Base-by-base conservation (phyloP, 148 eudicot species). In the Fallopia convolvulus region DNA sequence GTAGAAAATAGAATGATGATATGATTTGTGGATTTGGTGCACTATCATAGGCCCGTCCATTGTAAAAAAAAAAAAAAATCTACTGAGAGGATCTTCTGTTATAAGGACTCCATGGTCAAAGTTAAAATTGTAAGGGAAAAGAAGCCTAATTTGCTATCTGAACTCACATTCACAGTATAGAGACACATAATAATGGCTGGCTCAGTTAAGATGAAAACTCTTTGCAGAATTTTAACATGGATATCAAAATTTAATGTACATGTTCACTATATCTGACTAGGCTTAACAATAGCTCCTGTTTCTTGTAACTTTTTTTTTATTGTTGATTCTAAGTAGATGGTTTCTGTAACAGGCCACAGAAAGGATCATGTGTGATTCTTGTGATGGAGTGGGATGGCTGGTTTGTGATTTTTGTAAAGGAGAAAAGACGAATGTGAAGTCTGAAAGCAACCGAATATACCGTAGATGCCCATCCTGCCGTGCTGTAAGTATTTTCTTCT, bases 391-490 rank as follows among this genome's bases (percentile, higher is more conserved):
- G 73, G 97, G 98, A 77, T 94, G 98, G 98, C 77, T 94, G 77
- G 76, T 88, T 77, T 94, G 98, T 87, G 97, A 92, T 84, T 92
- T 90, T 77, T 92, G 98, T 80, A 80, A 89, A 75, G 98, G 97
- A 33, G 85, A 92, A 81, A 94, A 92, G 81, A 89, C 87, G 10
- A 92, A 92, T 82, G 97, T 92, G 17, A 92, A 83, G 86, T 83
- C 91, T 70, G 86, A 79, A 77, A 94, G 85, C 72, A 94, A 88
- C 72, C 81, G 87, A 56, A 86, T 94, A 44, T 92, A 92, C 33
- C 97, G 97, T 13, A 87, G 98, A 10, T 94, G 97, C 80, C 98
- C 98, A 47, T 78, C 96, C 53, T 94, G 98, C 79, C 89, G 84
- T 87, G 98, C 97, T 80, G 98, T 93, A 83, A 89, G 89, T 81